These are phyloP conservation scores for Xylaria curta DNA, from an alignment of 495 filamentous ascomycete species.

Conservation along the genomic window DNA sequence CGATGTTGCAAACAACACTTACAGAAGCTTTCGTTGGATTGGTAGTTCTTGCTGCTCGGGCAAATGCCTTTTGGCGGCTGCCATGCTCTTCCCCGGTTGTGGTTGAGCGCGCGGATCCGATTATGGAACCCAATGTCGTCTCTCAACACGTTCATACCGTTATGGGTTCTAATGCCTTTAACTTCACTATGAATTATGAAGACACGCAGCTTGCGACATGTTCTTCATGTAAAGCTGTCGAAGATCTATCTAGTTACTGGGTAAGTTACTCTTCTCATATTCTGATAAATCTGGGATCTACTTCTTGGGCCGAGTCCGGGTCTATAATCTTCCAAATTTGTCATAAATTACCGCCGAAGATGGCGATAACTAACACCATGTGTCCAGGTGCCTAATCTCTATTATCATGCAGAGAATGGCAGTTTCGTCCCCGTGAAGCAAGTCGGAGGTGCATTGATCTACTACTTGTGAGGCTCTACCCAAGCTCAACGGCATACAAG, in stretches of 20 bases:
- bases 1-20: neutral
- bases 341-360: neutral
- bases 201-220: constrained; percentile 63
- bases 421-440: constrained; percentile 65
- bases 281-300: neutral
- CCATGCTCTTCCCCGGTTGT: constrained; percentile 41
- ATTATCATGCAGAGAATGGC: constrained; percentile 69
- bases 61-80: constrained; percentile 35
- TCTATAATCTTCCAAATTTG: neutral
- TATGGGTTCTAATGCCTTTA: constrained; percentile 71
- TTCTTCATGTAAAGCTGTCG: constrained; percentile 65
- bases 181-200: constrained; percentile 62
- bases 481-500: constrained; percentile 8
- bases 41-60: constrained; percentile 1
- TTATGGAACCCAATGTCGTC: constrained; percentile 62
- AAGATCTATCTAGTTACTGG: constrained; percentile 80
- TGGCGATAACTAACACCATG: neutral
- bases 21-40: constrained; percentile 15
- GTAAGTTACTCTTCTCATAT: neutral
- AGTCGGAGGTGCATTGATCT: constrained; percentile 56
- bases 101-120: constrained; percentile 67
- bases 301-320: neutral
- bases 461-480: constrained; percentile 62
- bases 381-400: constrained; percentile 60
- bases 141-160: constrained; percentile 63